Evolutionary conservation across 2,329 filamentous ascomycete genomes (phyloP), one percentile per base, ranked within the genome.

Genomic region (Stemphylium vesicarium): DNA sequence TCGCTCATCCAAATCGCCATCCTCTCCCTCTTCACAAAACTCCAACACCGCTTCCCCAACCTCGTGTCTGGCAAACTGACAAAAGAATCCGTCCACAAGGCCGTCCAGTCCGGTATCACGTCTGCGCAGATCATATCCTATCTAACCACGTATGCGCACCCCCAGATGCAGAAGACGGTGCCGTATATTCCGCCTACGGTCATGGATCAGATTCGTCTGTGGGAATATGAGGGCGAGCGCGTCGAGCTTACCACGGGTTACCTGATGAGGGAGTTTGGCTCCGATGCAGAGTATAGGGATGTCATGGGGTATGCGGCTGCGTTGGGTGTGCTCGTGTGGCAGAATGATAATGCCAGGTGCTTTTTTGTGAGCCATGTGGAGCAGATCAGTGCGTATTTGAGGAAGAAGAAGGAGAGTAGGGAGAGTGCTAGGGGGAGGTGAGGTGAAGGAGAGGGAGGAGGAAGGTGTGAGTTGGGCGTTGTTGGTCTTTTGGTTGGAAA

Each of bases 151-250:
- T 94, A 99, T 77, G 95, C 95, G 0, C 95, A 99, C 78, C 92
- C 96, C 39, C 91, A 98, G 75, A 92, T 99, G 85, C 88, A 89
- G 66, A 88, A 89, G 59, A 82, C 85, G 38, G 84, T 85, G 0
- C 90, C 93, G 1, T 85, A 96, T 13, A 83, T 99, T 2, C 95
- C 96, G 1, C 93, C 95, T 0, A 98, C 96, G 0, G 95, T 99
- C 13, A 91, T 97, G 60, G 95, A 99, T 76, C 95, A 99, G 80
- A 97, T 99, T 68, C 85, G 93, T 2, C 85, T 99, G 16, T 99
- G 95, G 95, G 94, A 99, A 79, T 87, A 98, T 47, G 95, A 99
- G 77, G 92, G 94, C 61, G 95, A 99, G 79, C 85, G 95, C 45
- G 96, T 99, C 85, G 90, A 90, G 74, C 87, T 90, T 1, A 92